Percentiles rank a stretch among this genome's conserved stretches.
Evolutionary conservation across 768 basidiomycete species (phyloP).

Genomic region (Termitomyces titanicus): DNA sequence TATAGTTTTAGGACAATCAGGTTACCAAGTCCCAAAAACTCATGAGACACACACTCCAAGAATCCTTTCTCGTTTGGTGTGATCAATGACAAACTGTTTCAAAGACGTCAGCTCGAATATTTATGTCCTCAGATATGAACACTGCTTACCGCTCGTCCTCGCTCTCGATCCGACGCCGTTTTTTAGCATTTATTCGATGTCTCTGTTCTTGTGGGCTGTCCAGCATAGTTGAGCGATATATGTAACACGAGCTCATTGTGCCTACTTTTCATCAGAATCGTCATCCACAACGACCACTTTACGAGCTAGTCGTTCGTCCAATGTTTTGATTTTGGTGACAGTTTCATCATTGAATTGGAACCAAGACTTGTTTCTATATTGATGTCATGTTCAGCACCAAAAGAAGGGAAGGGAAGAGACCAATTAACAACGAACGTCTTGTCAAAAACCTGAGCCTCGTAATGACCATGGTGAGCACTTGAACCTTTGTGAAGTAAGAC

Average conservation of each 20-base stretch:
- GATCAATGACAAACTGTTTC: neutral
- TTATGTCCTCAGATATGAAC: neutral
- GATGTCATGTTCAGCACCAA: slow-evolving; percentile 6
- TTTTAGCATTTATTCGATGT: slow-evolving; percentile 38
- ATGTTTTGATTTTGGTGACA: slow-evolving; percentile 59
- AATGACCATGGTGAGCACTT: slow-evolving; percentile 92
- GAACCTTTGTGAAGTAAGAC: slow-evolving; percentile 85
- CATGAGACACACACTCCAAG: slow-evolving; percentile 2
- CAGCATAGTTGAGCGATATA: slow-evolving; percentile 10
- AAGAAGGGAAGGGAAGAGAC: neutral
- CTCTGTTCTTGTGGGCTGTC: slow-evolving; percentile 27
- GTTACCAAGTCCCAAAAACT: neutral
- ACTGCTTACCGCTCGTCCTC: slow-evolving; percentile 40
- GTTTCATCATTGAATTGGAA: slow-evolving; percentile 91
- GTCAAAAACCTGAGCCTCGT: slow-evolving; percentile 83
- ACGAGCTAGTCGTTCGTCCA: slow-evolving; percentile 38
- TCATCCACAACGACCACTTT: slow-evolving; percentile 27
- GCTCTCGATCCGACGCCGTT: slow-evolving; percentile 53
- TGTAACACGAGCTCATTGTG: neutral
- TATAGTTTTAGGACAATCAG: slow-evolving; percentile 18
- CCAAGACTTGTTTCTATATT: slow-evolving; percentile 65
- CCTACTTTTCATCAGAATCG: slow-evolving; percentile 19
- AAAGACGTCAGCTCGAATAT: neutral
- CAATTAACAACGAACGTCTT: slow-evolving; percentile 49
- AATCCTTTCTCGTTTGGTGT: neutral